Percentiles rank a stretch among this genome's conserved stretches.
These are phyloP conservation scores for Diospyros lotus DNA, from an alignment of 148 eudicot genomes.

Conservation along the genomic window DNA sequence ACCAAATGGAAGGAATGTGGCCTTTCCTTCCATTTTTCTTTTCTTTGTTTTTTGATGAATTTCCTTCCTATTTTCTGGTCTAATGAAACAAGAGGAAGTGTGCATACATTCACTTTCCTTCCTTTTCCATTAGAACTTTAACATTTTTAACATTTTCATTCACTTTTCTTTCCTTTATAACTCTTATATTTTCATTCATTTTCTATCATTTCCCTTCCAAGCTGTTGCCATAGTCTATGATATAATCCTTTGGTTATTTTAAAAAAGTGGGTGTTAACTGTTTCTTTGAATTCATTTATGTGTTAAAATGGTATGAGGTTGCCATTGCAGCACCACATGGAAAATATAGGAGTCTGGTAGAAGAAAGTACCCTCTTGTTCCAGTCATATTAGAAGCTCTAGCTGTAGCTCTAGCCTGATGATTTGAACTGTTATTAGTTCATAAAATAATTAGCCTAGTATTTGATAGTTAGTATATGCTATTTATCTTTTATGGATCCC, in stretches of 20 bases:
- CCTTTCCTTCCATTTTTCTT: no score
- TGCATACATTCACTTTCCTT: no score
- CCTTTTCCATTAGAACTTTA: no score
- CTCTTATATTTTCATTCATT: no score
- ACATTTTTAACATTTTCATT: no score
- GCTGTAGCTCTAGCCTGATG: background rate
- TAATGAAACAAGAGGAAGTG: no score
- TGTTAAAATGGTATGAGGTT: background rate
- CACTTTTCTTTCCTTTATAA: no score
- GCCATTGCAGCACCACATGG: background rate
- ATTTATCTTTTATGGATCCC: background rate
- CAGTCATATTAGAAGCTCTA: background rate
- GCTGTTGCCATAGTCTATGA: background rate
- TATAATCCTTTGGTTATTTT: background rate
- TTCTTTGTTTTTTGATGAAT: no score
- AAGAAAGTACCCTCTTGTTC: background rate
- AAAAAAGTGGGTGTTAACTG: background rate
- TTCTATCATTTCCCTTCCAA: no score
- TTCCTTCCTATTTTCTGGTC: no score
- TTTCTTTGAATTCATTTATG: background rate
- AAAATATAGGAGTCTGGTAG: background rate
- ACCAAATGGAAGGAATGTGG: no score
- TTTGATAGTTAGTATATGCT: background rate
- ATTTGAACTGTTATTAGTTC: background rate
- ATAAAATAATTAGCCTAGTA: background rate